Conservation (phyloP, 148 eudicot genomes). For the Rhododendron ovatum region DNA sequence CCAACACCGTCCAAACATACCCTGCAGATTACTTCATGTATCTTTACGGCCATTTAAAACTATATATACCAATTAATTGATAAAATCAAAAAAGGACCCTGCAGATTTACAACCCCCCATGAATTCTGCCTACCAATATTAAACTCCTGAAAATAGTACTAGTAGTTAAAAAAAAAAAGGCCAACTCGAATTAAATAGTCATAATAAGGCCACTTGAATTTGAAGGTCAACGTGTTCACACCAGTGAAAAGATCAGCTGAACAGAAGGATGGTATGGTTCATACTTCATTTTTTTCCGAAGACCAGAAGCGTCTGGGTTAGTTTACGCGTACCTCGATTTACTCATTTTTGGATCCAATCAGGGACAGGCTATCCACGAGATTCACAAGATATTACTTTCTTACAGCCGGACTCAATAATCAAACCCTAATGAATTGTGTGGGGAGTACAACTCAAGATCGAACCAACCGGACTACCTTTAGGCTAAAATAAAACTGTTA, state of each 20-base stretch:
- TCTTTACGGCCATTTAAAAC: not conserved
- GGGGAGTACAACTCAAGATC: not conserved
- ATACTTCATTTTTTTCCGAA: no score
- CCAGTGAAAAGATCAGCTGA: not conserved
- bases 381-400: not conserved
- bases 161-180: not conserved
- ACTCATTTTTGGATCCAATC: not conserved
- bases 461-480: not conserved
- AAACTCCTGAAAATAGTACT: not conserved
- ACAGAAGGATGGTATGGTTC: not conserved
- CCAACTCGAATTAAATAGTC: not conserved
- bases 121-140: not conserved
- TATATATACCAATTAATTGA: not conserved
- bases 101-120: not conserved
- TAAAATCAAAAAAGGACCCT: not conserved
- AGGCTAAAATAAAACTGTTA: not conserved
- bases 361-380: no score
- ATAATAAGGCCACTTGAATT: not conserved
- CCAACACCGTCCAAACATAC: no score
- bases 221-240: not conserved
- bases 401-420: not conserved
- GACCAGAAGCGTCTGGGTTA: rapidly evolving
- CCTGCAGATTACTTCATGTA: no score
- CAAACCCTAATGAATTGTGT: no score
- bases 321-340: no score